Evolutionary conservation across 163 green algal genomes (phyloP), one percentile per base, ranked within the genome.

Genomic region (Scenedesmus sp.): DNA sequence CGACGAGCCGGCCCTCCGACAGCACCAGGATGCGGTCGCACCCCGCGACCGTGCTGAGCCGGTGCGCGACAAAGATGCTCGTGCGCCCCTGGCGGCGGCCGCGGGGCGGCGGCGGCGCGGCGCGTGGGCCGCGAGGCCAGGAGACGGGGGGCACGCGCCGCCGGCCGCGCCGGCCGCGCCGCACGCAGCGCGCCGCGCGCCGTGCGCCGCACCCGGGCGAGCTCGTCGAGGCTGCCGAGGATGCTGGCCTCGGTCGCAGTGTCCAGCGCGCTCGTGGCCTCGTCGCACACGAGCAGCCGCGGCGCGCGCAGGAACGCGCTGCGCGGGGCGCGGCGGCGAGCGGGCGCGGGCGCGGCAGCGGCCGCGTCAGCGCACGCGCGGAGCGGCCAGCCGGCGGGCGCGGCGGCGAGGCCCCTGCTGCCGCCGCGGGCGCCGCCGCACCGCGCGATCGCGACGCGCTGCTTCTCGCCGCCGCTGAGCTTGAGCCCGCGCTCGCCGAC

Each of bases 401-500:
- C n/a, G n/a, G n/a, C n/a, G n/a, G n/a, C n/a, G n/a, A n/a, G n/a
- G n/a, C n/a, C n/a, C n/a, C n/a, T n/a, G n/a, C n/a, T n/a, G n/a
- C n/a, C n/a, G n/a, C n/a, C n/a, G n/a, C n/a, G n/a, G n/a, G n/a
- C n/a, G n/a, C n/a, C n/a, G n/a, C n/a, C n/a, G n/a, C n/a, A n/a
- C 81, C 92, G 72, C 17, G 93, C 93, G 60, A 97, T 94, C 11
- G 93, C 90, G 0, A 97, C 85, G 2, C 92, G 80, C 81, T 96
- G 93, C 87, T 98, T 98, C 86, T 98, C 95, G 2, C 96, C 96
- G 2, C 96, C 96, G 54, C 87, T 95, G 3, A 99, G 90, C 76
- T 98, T 96, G 42, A 98, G 84, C 9, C 95, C 93, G 0, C 95
- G 87, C 89, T 98, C 95, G 0, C 95, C 94, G 33, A 98, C 92